Evolutionary conservation across 73 alveolate genomes (phyloP).

Genomic region (Stentor coeruleus): DNA sequence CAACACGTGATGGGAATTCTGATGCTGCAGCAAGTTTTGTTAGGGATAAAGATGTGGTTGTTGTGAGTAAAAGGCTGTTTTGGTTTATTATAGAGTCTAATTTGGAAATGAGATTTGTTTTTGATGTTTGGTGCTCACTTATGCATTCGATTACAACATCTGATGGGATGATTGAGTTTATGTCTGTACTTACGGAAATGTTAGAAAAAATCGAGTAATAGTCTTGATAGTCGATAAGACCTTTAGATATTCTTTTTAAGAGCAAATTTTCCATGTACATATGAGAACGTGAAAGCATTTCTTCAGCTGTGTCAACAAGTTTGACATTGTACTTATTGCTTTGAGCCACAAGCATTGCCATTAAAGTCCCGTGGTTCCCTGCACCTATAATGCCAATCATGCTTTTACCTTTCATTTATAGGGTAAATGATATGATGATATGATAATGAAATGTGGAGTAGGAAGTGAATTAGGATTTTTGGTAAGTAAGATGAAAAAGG

Average conservation of each 20-base stretch:
- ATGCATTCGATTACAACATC: background rate
- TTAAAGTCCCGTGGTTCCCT: background rate
- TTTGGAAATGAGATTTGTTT: background rate
- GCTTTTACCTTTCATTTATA: background rate
- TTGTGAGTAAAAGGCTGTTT: background rate
- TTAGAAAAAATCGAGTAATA: background rate
- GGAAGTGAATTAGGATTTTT: too few relatives aligned
- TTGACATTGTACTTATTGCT: background rate
- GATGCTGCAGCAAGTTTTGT: background rate
- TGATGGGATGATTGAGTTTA: background rate
- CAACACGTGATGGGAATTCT: background rate
- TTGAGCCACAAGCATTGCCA: background rate
- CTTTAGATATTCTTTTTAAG: background rate
- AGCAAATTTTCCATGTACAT: background rate
- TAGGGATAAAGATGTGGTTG: background rate
- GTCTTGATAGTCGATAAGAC: background rate
- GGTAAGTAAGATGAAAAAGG: too few relatives aligned
- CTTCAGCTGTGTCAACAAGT: conserved; percentile 8
- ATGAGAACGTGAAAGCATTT: background rate
- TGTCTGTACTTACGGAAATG: background rate
- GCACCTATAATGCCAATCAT: background rate
- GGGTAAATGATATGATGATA: background rate
- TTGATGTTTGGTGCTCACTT: background rate
- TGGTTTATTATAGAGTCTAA: background rate
- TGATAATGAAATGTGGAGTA: too few relatives aligned